Evolutionary conservation across 2,329 filamentous ascomycete genomes (phyloP), one percentile per base, ranked within the genome.

Genomic region (Grosmannia clavigera): DNA sequence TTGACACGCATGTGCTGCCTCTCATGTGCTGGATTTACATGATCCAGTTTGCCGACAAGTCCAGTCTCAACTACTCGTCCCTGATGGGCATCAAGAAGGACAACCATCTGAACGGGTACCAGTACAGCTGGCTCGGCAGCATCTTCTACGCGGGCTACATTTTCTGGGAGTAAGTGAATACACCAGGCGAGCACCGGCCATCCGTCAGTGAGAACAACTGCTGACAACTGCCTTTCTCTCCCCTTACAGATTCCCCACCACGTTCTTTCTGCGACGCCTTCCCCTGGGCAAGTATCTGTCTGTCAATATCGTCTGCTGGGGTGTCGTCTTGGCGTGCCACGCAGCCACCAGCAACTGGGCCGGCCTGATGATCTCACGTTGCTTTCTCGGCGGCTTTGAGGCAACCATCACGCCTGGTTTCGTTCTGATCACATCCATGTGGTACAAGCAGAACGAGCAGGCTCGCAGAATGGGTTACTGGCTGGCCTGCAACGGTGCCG

Each of bases 391-490:
- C 65, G 80, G 83, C 35, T 85, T 86, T 62, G 84, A 87, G 66
- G 80, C 83, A 2, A 71, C 72, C 48, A 70, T 71, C 2, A 70
- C 73, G 40, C 73, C 73, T 0, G 70, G 70, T 1, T 83, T 86
- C 62, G 82, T 86, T 74, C 70, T 86, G 2, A 81, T 86, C 43
- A 85, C 82, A 0, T 77, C 76, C 2, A 85, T 85, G 82, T 87
- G 82, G 79, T 77, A 85, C 64, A 84, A 82, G 2, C 74, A 81
- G 11, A 73, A 76, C 3, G 81, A 87, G 65, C 84, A 87, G 64
- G 46, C 46, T 3, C 57, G 46, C 31, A 27, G 57, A 19, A 52
- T 52, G 46, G 57, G 57, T 22, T 53, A 52, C 58, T 59, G 43
- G 58, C 31, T 56, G 16, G 16, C n/a, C 14, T 52, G 53, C 53